phyloP scores from a whole-genome alignment of 2,329 filamentous ascomycete genomes.

The Karstenula rhodostoma region DNA sequence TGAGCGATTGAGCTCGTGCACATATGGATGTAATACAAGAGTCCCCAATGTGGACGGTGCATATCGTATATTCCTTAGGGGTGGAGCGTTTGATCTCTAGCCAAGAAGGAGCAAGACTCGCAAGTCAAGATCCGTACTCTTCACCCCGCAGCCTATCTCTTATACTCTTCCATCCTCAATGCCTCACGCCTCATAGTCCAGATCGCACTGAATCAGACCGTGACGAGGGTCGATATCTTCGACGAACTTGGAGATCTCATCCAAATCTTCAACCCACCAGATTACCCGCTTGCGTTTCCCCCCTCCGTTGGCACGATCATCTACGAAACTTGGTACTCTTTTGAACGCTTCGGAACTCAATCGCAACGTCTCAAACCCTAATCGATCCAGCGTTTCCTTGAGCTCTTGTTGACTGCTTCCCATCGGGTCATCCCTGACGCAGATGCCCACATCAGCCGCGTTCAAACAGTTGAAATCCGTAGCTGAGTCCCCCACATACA shows the following conservation, averaged over 20 bases:
- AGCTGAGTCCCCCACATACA: slow-evolving; percentile 59
- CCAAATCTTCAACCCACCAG: background rate
- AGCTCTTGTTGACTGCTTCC: slow-evolving; percentile 45
- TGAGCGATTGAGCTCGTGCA: background rate
- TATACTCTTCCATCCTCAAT: no score
- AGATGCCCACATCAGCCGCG: slow-evolving; percentile 56
- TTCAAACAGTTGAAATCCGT: slow-evolving; percentile 58
- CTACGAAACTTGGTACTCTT: background rate
- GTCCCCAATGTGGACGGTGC: background rate
- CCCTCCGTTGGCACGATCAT: background rate
- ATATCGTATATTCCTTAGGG: background rate
- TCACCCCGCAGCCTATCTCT: background rate
- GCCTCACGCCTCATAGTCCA: no score
- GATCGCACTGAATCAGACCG: no score
- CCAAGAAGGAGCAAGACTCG: background rate
- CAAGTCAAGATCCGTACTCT: background rate
- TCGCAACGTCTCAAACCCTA: slow-evolving; percentile 23
- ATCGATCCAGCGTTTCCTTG: slow-evolving; percentile 41
- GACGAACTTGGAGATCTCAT: background rate
- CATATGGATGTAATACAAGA: background rate
- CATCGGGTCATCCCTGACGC: slow-evolving; percentile 52
- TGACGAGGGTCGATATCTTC: no score
- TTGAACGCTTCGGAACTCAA: background rate
- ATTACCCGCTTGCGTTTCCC: background rate
- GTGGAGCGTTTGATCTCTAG: background rate